These are phyloP conservation scores for Dactylonectria macrodidyma DNA, from an alignment of 2,329 filamentous ascomycete genomes.

Conservation along the genomic window DNA sequence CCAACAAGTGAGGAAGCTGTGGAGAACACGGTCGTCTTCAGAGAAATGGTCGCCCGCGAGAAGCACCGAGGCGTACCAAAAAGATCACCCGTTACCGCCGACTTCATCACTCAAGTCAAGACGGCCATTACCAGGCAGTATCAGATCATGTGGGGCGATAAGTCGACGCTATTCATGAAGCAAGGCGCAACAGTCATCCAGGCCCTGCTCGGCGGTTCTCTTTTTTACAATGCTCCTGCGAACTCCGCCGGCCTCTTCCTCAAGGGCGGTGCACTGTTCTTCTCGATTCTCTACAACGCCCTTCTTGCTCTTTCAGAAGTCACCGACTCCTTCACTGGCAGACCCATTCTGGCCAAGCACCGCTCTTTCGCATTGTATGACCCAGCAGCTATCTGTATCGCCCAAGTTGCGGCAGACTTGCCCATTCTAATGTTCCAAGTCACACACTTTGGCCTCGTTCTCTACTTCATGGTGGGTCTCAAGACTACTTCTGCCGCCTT, in stretches of 20 bases:
- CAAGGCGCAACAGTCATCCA: constrained; percentile 84
- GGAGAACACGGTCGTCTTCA: constrained; percentile 70
- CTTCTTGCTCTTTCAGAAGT: constrained; percentile 66
- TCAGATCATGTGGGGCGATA: constrained; percentile 84
- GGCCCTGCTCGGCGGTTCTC: constrained; percentile 80
- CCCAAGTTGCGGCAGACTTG: constrained; percentile 71
- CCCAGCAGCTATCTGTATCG: constrained; percentile 68
- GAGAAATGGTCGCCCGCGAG: constrained; percentile 60
- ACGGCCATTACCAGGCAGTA: constrained; percentile 81
- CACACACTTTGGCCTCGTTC: constrained; percentile 73
- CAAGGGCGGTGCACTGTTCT: constrained; percentile 63
- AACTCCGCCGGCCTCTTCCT: constrained; percentile 76
- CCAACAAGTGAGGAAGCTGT: constrained; percentile 75
- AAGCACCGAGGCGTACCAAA: constrained; percentile 75
- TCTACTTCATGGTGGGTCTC: constrained; percentile 86
- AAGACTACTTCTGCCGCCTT: constrained; percentile 74
- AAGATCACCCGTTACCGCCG: constrained; percentile 83
- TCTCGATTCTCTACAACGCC: constrained; percentile 75
- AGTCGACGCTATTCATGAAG: constrained; percentile 82
- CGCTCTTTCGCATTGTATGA: constrained; percentile 66
- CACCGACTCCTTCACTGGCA: constrained; percentile 81
- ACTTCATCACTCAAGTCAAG: constrained; percentile 78
- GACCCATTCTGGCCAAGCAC: constrained; percentile 70
- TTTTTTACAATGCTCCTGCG: constrained; percentile 79
- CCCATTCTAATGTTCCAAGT: constrained; percentile 72